A percentile compares a stretch with the other conserved stretches of the same genome.
Conservation (phyloP, 73 alveolate species). For the Diophrys appendiculata region DNA sequence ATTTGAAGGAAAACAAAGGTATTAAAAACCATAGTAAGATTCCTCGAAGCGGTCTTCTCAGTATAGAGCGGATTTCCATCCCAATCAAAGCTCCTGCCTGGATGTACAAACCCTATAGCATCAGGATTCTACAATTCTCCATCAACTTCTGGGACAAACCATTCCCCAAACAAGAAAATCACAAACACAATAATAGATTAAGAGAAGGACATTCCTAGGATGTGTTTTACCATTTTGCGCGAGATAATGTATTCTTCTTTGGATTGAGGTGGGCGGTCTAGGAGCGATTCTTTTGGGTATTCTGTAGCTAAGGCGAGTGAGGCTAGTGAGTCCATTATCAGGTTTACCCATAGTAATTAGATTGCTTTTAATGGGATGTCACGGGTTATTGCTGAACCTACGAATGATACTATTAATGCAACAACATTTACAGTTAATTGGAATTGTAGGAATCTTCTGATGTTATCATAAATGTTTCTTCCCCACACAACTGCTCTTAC, state of each 20-base stretch:
- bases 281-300: constrained; percentile 84
- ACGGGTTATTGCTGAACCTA: constrained; percentile 71
- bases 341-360: constrained; percentile 79
- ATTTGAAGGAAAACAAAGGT: constrained; percentile 86
- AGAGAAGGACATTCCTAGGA: constrained; percentile 58
- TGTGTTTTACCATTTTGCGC: constrained; percentile 70
- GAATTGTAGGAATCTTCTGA: constrained; percentile 86
- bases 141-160: constrained; percentile 54
- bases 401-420: constrained; percentile 75
- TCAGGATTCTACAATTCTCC: background rate
- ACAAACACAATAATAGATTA: constrained; percentile 41
- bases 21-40: constrained; percentile 83
- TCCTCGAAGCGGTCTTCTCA: constrained; percentile 14
- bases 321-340: constrained; percentile 83
- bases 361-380: constrained; percentile 83
- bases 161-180: constrained; percentile 61
- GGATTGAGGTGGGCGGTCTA: constrained; percentile 76
- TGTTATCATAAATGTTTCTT: constrained; percentile 82
- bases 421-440: constrained; percentile 81
- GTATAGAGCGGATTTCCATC: constrained; percentile 74
- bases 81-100: constrained; percentile 61
- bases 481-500: constrained; percentile 87
- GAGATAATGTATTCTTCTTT: constrained; percentile 79
- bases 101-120: background rate
- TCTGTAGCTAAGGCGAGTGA: constrained; percentile 94